Evolutionary conservation across 192 early-diverging fungal genomes (phyloP), one percentile per base, ranked within the genome.

Genomic region (Coemansia sp.): DNA sequence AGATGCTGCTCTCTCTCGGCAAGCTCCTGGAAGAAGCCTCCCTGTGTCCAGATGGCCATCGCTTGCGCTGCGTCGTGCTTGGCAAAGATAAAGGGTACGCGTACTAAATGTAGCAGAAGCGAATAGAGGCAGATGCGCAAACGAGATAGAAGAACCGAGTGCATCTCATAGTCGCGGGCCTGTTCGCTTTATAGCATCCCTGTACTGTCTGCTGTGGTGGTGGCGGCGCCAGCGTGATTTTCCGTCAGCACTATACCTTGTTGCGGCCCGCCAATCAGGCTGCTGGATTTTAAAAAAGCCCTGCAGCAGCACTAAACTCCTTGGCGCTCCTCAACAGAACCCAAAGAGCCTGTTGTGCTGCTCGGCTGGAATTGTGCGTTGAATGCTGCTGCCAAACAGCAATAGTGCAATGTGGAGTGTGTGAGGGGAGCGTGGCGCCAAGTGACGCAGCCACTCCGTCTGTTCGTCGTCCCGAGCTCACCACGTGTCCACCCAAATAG

Each of bases 1-100:
- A 79, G 63, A 36, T 79, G 76, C 66, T 79, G 76, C 56, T 79
- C 76, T 56, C 76, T 62, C 60, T 79, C 76, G n/a, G 76, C 76
- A 11, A 79, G 70, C 55, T 79, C 70, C 41, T 79, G 70, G 70
- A 79, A 79, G 44, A 79, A 79, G n/a, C 76, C 76, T 62, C 76
- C 76, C 50, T 79, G 76, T 39, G 62, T 68, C 76, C 76, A 79
- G 40, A 79, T 68, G 12, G 76, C 76, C 76, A 79, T 79, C n/a
- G 14, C 11, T 58, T 18, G 34, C 19, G 46, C 24, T 50, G 24
- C 12, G 44, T 29, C 6, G 44, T 48, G 18, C 26, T 27, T 48
- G 22, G 44, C 22, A 48, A 48, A 48, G 11, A 11, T 9, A 14
- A 14, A 15, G 24, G 44, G 3, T 14, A 2, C 24, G 11, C 14